These are phyloP conservation scores for Trichoderma brevicompactum DNA, from an alignment of 2,329 filamentous ascomycete species.

Conservation along the genomic window DNA sequence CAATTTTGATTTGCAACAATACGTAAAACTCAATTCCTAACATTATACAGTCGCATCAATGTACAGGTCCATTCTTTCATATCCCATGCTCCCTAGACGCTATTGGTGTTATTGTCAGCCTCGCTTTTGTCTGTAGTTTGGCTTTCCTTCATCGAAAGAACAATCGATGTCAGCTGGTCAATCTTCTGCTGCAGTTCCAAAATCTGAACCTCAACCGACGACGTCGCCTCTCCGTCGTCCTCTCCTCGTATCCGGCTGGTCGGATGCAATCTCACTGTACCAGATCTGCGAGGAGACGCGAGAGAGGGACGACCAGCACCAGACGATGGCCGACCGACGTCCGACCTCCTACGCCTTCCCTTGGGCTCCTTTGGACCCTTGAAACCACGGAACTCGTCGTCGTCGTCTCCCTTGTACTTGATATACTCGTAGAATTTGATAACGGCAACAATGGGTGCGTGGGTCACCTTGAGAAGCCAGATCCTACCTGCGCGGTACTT, in stretches of 20 bases:
- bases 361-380: constrained; percentile 49
- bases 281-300: constrained; percentile 31
- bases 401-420: constrained; percentile 42
- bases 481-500: constrained; percentile 67
- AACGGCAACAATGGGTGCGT: constrained; percentile 68
- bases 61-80: neutral
- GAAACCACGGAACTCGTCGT: constrained; percentile 54
- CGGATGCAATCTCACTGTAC: constrained; percentile 23
- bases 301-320: constrained; percentile 28
- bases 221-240: constrained; percentile 47
- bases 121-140: neutral
- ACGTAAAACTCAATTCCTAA: neutral
- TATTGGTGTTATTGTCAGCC: neutral
- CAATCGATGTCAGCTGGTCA: constrained; percentile 58
- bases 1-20: neutral
- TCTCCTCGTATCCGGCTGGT: constrained; percentile 34
- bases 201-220: constrained; percentile 55
- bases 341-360: constrained; percentile 33
- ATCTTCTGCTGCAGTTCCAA: constrained; percentile 61
- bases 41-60: neutral
- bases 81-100: neutral
- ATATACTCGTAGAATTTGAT: constrained; percentile 71
- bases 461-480: constrained; percentile 64
- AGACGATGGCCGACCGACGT: constrained; percentile 31
- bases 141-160: constrained; percentile 54